Evolutionary conservation across 306 rosid genomes (phyloP), one percentile per base, ranked within the genome.

Genomic region (Rosa multiflora): DNA sequence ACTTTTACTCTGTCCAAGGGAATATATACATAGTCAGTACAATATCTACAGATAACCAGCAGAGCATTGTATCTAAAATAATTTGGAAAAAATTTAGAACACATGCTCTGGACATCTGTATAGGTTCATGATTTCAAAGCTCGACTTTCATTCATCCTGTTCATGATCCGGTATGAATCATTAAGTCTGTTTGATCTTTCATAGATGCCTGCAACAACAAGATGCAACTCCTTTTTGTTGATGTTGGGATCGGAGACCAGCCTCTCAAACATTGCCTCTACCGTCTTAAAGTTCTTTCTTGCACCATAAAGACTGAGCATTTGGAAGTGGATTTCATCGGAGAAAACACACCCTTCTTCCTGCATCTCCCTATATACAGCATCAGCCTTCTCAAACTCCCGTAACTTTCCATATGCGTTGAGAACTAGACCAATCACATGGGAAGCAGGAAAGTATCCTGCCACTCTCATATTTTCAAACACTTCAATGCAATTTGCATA

Each of bases 261-360:
- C 80, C 76, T 89, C 89, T 89, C 89, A 81, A 91, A 94, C 79
- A 91, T 76, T 23, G 86, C 76, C 77, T 90, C 97, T 13, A 90
- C 87, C 85, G 71, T 85, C 75, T 73, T 69, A 75, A 89, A 91
- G 85, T 95, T 91, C 81, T 77, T 85, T 72, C 88, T 88, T 21
- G 90, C 97, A 1, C 97, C 98, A 37, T 87, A 86, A 32, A 95
- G 87, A 85, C 93, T 86, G 32, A 92, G 91, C 96, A 90, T 90
- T 85, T 90, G 98, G 86, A 94, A 92, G 85, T 94, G 98, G 82
- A 92, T 97, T 82, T 92, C 95, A 2, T 94, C 94, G 0, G 92
- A 82, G 79, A 92, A 92, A 80, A 91, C 89, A 82, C 99, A 91
- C 72, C 92, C 95, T 78, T 91, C 88, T 55, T 90, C 92, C 74